phyloP scores from a whole-genome alignment of 2,329 filamentous ascomycete genomes.

The Aspergillus versicolor region DNA sequence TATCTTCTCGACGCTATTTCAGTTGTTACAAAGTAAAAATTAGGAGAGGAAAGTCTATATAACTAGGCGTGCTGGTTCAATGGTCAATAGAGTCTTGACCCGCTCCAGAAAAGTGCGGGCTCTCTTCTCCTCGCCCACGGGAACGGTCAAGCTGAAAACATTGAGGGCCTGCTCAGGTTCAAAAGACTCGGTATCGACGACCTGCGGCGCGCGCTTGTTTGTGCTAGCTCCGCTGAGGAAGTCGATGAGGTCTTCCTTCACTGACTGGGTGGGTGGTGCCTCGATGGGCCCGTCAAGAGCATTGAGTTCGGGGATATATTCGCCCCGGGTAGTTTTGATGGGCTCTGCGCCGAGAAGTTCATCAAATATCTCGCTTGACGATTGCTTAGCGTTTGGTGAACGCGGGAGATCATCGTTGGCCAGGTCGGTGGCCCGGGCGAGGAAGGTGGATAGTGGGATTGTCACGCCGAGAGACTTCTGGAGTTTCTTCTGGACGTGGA shows the following conservation, averaged over 20 bases:
- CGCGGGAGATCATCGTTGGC: constrained; percentile 84
- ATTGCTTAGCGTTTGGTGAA: constrained; percentile 62
- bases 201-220: constrained; percentile 30
- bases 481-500: constrained; percentile 78
- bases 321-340: constrained; percentile 53
- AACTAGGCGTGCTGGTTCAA: constrained; percentile 74
- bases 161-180: constrained; percentile 56
- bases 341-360: constrained; percentile 68
- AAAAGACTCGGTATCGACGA: constrained; percentile 12
- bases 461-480: constrained; percentile 74
- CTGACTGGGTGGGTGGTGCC: constrained; percentile 36
- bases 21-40: constrained; percentile 5
- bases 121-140: constrained; percentile 75
- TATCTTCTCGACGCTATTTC: constrained; percentile 7
- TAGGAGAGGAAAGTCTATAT: constrained; percentile 34
- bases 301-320: constrained; percentile 71
- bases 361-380: constrained; percentile 82
- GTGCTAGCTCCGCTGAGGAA: constrained; percentile 57
- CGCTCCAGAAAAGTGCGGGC: constrained; percentile 80
- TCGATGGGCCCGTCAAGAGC: constrained; percentile 40
- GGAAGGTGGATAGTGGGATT: constrained; percentile 81
- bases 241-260: constrained; percentile 79
- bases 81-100: constrained; percentile 79
- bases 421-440: constrained; percentile 77
- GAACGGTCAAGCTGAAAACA: constrained; percentile 78